A percentile compares a stretch with the other conserved stretches of the same genome.
Conservation (phyloP, 2,329 filamentous ascomycete species). For the Elsinoe australis region DNA sequence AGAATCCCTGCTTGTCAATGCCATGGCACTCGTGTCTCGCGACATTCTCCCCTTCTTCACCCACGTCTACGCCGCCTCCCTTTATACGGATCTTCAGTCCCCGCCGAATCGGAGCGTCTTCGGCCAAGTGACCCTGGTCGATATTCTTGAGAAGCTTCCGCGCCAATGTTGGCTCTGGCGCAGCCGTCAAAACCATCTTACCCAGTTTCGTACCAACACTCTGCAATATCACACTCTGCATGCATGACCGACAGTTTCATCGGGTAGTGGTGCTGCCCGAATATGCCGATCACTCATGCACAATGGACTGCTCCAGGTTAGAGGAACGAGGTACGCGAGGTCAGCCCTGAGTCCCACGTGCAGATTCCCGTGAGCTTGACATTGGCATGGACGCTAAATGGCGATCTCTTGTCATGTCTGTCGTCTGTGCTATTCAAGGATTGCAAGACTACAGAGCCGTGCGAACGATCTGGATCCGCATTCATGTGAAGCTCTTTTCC, state of each 20-base stretch:
- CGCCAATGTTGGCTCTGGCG: constrained; percentile 7
- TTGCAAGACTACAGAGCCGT: background rate
- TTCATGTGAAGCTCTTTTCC: too few relatives aligned
- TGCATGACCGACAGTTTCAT: too few relatives aligned
- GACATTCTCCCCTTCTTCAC: too few relatives aligned
- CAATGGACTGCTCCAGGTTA: background rate
- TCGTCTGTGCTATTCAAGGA: constrained; percentile 11
- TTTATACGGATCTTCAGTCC: background rate
- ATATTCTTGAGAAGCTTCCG: constrained; percentile 4
- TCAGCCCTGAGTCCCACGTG: background rate
- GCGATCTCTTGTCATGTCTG: constrained; percentile 7
- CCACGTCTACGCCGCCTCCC: background rate
- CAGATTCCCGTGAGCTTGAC: constrained; percentile 1
- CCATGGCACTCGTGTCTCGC: too few relatives aligned
- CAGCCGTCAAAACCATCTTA: constrained; percentile 9
- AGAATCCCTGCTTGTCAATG: too few relatives aligned
- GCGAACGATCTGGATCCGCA: too few relatives aligned
- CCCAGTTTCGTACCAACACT: background rate
- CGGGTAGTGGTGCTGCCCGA: too few relatives aligned
- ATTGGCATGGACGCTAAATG: constrained; percentile 2
- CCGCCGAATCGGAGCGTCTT: constrained; percentile 6
- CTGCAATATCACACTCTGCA: background rate
- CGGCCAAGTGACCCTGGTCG: constrained; percentile 4
- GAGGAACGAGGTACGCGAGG: background rate
- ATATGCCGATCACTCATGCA: too few relatives aligned